A percentile compares a stretch with the other conserved stretches of the same genome.
phyloP scores from a whole-genome alignment of 225 moss, liverwort and hornwort genomes.

The Climacium dendroides region DNA sequence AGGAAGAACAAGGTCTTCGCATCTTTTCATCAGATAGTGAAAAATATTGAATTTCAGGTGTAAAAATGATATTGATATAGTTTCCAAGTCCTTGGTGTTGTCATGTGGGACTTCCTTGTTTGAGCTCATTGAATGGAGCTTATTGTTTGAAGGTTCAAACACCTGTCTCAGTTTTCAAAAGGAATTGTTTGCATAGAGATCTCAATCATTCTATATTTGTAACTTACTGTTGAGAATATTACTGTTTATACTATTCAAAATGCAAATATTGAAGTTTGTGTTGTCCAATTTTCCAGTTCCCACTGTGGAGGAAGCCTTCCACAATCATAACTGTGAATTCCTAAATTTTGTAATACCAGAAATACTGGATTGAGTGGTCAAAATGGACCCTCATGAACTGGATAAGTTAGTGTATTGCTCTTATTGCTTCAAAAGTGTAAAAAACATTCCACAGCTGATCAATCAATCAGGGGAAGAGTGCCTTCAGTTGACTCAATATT shows the following conservation, averaged over 20 bases:
- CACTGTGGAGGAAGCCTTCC: neutral
- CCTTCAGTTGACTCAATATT: neutral
- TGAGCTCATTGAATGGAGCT: too few relatives aligned
- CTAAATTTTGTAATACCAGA: neutral
- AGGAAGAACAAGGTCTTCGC: too few relatives aligned
- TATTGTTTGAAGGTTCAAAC: neutral
- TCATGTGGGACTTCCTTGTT: neutral
- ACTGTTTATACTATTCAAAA: neutral
- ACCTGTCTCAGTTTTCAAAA: neutral
- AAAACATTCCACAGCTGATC: slow-evolving; percentile 8
- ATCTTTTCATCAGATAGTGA: too few relatives aligned
- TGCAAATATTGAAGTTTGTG: neutral
- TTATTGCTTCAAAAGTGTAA: neutral
- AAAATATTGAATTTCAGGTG: neutral
- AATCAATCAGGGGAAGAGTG: neutral
- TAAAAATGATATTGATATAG: too few relatives aligned
- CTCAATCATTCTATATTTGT: neutral
- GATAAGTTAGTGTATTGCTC: neutral
- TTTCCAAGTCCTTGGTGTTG: neutral
- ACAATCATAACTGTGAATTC: neutral
- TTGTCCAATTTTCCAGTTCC: neutral
- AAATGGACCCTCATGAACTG: neutral
- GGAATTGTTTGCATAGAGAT: neutral
- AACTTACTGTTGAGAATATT: neutral
- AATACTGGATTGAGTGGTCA: neutral